phyloP scores from a whole-genome alignment of 352 stramenopile genomes.

The Globisporangium canariense region DNA sequence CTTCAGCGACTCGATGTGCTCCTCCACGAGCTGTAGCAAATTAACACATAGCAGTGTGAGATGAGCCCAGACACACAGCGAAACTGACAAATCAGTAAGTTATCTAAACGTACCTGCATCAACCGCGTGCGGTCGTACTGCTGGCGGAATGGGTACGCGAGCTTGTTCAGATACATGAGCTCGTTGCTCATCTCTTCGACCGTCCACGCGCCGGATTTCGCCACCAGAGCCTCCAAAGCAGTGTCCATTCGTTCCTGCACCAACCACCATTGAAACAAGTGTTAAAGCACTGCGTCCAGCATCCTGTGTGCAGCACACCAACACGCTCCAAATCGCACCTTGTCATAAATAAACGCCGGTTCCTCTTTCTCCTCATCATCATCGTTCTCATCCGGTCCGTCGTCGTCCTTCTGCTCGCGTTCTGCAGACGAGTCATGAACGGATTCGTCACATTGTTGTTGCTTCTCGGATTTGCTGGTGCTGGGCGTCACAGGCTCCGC shows the following conservation, averaged over 20 bases:
- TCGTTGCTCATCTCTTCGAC: slow-evolving; percentile 73
- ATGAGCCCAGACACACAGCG: not conserved
- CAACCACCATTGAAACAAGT: not conserved
- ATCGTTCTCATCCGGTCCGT: slow-evolving; percentile 9
- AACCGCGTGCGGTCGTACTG: slow-evolving; percentile 58
- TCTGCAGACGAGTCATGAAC: not conserved
- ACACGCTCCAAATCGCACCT: slow-evolving; percentile 36
- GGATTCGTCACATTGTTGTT: not conserved
- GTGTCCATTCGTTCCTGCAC: slow-evolving; percentile 49
- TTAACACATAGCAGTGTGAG: not conserved
- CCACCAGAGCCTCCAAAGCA: slow-evolving; percentile 46
- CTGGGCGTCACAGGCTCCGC: not conserved
- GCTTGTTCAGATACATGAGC: slow-evolving; percentile 62
- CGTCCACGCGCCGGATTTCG: slow-evolving; percentile 60
- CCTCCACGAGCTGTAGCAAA: slow-evolving; percentile 1
- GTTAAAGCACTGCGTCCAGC: not conserved
- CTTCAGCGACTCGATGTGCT: slow-evolving; percentile 11
- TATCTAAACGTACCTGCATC: slow-evolving; percentile 44
- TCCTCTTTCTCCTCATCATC: slow-evolving; percentile 8
- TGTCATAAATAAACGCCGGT: slow-evolving; percentile 73
- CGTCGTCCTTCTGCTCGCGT: not conserved
- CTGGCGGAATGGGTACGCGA: slow-evolving; percentile 63
- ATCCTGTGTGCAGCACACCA: not conserved
- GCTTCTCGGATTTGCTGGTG: not conserved
- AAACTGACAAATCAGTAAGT: not conserved